These are phyloP conservation scores for Hypoxylon sp. DNA, from an alignment of 2,329 filamentous ascomycete species.

Conservation along the genomic window DNA sequence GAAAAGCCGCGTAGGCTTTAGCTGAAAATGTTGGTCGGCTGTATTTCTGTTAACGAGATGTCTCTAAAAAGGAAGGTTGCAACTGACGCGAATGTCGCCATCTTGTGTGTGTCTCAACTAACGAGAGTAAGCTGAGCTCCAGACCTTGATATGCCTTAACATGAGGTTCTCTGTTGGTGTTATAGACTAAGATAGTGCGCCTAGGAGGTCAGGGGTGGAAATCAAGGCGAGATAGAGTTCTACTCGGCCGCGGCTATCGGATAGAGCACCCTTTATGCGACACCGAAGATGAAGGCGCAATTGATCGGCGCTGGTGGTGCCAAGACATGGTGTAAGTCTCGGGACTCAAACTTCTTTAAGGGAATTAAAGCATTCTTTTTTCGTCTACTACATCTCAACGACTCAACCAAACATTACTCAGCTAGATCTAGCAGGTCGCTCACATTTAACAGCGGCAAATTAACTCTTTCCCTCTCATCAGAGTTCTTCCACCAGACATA, in stretches of 20 bases:
- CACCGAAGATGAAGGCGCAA: slow-evolving; percentile 30
- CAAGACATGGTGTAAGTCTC: slow-evolving; percentile 25
- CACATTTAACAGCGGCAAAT: slow-evolving; percentile 35
- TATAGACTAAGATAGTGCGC: slow-evolving; percentile 13
- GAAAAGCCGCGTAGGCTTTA: slow-evolving; percentile 71
- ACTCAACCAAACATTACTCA: slow-evolving; percentile 41
- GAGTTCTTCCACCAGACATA: slow-evolving; percentile 23
- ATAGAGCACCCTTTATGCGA: slow-evolving; percentile 16
- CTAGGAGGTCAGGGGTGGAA: slow-evolving; percentile 7
- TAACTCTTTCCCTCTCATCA: slow-evolving; percentile 16
- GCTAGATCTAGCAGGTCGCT: slow-evolving; percentile 10
- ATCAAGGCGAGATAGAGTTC: slow-evolving; percentile 24
- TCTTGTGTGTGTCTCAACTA: slow-evolving; percentile 48
- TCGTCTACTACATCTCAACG: slow-evolving; percentile 33
- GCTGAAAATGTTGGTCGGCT: slow-evolving; percentile 71
- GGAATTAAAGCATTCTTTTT: slow-evolving; percentile 20
- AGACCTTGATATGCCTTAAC: slow-evolving; percentile 13
- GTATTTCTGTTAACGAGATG: slow-evolving; percentile 40
- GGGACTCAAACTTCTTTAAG: slow-evolving; percentile 22
- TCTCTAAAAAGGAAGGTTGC: slow-evolving; percentile 23
- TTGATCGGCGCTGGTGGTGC: slow-evolving; percentile 34
- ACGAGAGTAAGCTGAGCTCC: slow-evolving; percentile 38
- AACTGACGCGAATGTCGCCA: slow-evolving; percentile 67
- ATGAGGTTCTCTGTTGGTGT: slow-evolving; percentile 32
- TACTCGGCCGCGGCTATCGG: slow-evolving; percentile 37